phyloP scores from a whole-genome alignment of 176 grass and related monocot species.

The Oryza officinalis region DNA sequence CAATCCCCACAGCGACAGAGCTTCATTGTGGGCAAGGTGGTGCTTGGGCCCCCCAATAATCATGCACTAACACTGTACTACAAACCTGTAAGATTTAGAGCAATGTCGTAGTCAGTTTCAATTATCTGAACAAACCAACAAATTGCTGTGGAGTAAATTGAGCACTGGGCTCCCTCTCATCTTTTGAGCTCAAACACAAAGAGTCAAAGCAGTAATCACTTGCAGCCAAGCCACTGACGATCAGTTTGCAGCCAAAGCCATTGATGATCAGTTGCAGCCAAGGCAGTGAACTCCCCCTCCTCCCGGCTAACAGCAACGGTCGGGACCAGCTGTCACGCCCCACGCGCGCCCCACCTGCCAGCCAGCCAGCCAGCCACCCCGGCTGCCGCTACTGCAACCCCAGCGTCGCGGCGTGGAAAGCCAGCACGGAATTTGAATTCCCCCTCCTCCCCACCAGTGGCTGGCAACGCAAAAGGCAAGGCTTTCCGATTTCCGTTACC shows the following conservation, averaged over 20 bases:
- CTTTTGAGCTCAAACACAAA: too few species aligned
- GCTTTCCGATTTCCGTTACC: conserved; percentile 46
- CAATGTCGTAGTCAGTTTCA: too few species aligned
- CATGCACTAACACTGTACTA: neutral
- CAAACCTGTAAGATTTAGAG: neutral
- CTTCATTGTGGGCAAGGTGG: neutral
- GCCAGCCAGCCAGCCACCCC: neutral
- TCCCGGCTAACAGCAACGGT: conserved; percentile 22
- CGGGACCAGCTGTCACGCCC: conserved; percentile 24
- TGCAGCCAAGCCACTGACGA: too few species aligned
- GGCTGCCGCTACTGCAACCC: too few species aligned
- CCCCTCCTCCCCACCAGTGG: too few species aligned
- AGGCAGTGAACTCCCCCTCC: too few species aligned
- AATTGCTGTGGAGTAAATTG: too few species aligned
- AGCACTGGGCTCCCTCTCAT: too few species aligned
- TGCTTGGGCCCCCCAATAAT: neutral
- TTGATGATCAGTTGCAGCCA: too few species aligned
- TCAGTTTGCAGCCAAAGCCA: too few species aligned
- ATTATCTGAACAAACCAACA: too few species aligned
- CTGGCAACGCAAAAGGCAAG: neutral
- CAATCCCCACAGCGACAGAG: neutral
- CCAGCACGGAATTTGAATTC: conserved; percentile 42
- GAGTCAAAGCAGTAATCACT: too few species aligned
- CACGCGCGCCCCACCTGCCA: neutral
- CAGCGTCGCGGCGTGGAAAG: neutral